phyloP scores from a whole-genome alignment of 75 land plant species.

The Isoetes taiwanensis region DNA sequence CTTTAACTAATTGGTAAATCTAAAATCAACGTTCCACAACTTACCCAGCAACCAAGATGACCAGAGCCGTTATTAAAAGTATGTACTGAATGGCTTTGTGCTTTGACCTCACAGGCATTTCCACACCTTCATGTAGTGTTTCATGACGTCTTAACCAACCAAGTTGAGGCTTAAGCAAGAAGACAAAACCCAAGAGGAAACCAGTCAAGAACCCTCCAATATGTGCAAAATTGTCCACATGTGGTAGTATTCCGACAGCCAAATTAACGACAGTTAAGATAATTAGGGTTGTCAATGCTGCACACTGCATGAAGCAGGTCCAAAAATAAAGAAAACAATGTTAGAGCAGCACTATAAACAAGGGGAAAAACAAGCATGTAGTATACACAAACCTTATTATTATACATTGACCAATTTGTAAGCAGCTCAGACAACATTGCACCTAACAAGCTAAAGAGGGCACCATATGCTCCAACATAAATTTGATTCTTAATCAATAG shows the following conservation, averaged over 20 bases:
- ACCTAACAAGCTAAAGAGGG: slow-evolving; percentile 82
- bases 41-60: slow-evolving; percentile 65
- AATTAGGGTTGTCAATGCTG: slow-evolving; percentile 46
- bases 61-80: slow-evolving; percentile 34
- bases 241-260: slow-evolving; percentile 74
- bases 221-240: slow-evolving; percentile 87
- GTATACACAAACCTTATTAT: slow-evolving; percentile 71
- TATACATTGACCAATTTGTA: slow-evolving; percentile 83
- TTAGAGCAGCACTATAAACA: not conserved
- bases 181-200: slow-evolving; percentile 78
- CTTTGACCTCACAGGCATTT: slow-evolving; percentile 20
- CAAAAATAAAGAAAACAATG: not conserved
- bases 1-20: too few species aligned
- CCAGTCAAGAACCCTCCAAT: slow-evolving; percentile 88
- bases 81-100: slow-evolving; percentile 55
- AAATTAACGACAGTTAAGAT: slow-evolving; percentile 55
- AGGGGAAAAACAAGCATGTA: too few species aligned
- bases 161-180: slow-evolving; percentile 70
- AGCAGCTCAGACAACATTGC: slow-evolving; percentile 84
- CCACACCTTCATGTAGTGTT: slow-evolving; percentile 11
- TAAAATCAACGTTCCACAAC: too few species aligned
- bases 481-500: slow-evolving; percentile 57
- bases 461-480: slow-evolving; percentile 96
- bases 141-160: slow-evolving; percentile 46
- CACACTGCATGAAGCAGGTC: slow-evolving; percentile 25